Percentiles rank a stretch among this genome's conserved stretches.
Conservation (phyloP, 306 rosid species). For the Quercus dentata region DNA sequence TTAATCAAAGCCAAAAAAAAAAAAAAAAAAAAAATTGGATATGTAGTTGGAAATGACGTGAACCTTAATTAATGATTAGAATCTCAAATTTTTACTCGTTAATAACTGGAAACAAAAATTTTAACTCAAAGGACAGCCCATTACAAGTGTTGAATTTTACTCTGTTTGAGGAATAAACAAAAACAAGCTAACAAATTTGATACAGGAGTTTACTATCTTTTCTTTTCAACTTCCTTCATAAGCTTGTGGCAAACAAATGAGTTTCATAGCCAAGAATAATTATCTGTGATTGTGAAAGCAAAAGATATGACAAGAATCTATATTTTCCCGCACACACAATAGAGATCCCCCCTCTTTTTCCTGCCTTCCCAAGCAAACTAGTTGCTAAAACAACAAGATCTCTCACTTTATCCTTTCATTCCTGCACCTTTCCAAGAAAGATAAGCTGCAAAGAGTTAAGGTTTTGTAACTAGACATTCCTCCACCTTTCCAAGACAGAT, state of each 20-base stretch:
- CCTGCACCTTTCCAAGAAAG: slow-evolving; percentile 22
- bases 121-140: too few species aligned
- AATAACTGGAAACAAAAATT: too few species aligned
- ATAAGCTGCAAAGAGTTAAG: slow-evolving; percentile 17
- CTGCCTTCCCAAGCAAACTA: slow-evolving; percentile 24
- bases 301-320: slow-evolving; percentile 1
- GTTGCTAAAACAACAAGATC: slow-evolving; percentile 13
- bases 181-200: neutral
- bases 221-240: neutral
- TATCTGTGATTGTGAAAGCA: neutral
- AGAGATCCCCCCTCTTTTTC: slow-evolving; percentile 15
- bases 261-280: neutral
- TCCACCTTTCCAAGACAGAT: slow-evolving; percentile 24
- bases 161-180: neutral
- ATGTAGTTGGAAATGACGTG: too few species aligned
- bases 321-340: neutral
- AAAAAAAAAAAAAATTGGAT: too few species aligned
- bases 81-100: too few species aligned
- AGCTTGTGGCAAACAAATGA: neutral
- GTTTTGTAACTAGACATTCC: slow-evolving; percentile 19
- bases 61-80: too few species aligned
- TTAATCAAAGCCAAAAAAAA: too few species aligned
- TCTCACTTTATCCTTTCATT: slow-evolving; percentile 26
- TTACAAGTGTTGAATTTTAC: too few species aligned
- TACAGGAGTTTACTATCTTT: neutral